These are phyloP conservation scores for Alloteropsis angusta DNA, from an alignment of 202 grass and related monocot species.

Conservation along the genomic window DNA sequence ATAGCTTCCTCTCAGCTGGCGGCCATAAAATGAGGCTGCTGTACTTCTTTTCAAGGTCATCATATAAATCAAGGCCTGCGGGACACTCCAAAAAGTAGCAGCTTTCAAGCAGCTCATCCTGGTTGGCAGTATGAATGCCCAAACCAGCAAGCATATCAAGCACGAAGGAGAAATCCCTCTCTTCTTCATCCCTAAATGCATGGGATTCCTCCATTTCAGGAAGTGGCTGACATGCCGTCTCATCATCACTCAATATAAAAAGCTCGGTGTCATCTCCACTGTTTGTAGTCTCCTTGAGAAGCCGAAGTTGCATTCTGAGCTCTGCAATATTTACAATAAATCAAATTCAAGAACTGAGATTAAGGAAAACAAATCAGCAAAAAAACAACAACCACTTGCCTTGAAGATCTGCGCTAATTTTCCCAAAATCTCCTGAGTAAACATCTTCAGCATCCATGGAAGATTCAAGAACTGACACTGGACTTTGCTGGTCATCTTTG, in stretches of 20 bases:
- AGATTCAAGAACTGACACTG: conserved; percentile 77
- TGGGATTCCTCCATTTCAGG: conserved; percentile 36
- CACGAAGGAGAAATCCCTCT: conserved; percentile 79
- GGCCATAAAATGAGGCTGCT: conserved; percentile 54
- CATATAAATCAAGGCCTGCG: conserved; percentile 34
- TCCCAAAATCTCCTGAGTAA: conserved; percentile 84
- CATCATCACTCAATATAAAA: conserved; percentile 51
- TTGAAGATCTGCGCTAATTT: conserved; percentile 95
- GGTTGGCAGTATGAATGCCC: conserved; percentile 35
- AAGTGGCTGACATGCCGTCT: conserved; percentile 24
- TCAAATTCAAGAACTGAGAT: conserved; percentile 13
- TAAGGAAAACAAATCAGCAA: not conserved
- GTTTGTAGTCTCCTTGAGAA: conserved; percentile 69
- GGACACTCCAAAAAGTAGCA: conserved; percentile 46
- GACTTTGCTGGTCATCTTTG: conserved; percentile 73
- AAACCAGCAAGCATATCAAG: conserved; percentile 57
- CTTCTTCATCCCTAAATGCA: conserved; percentile 65
- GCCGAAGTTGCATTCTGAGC: conserved; percentile 81
- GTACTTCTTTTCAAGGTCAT: conserved; percentile 71
- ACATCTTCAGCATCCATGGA: conserved; percentile 59
- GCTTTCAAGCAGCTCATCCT: conserved; percentile 32
- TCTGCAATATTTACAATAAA: conserved; percentile 51
- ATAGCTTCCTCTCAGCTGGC: conserved; percentile 61
- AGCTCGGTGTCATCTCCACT: conserved; percentile 31
- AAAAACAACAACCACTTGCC: conserved; percentile 43